These are phyloP conservation scores for Symbiodinium pilosum DNA, from an alignment of 73 alveolate genomes.

Conservation along the genomic window DNA sequence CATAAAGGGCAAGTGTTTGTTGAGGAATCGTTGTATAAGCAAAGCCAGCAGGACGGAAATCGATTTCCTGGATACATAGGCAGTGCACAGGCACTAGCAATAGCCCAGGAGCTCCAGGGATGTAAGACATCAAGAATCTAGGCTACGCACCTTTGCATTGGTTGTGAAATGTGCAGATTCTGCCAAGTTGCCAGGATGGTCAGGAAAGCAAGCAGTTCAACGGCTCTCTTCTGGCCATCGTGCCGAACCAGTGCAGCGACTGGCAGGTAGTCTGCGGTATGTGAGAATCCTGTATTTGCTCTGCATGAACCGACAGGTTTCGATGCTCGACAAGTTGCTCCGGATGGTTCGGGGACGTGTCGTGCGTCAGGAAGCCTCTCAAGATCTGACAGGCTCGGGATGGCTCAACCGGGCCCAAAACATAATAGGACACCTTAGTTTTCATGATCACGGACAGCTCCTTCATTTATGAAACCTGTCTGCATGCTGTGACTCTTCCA, in stretches of 20 bases:
- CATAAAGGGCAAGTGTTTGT: too few relatives aligned
- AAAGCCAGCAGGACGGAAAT: too few relatives aligned
- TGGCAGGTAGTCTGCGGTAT: not conserved
- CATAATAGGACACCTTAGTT: not conserved
- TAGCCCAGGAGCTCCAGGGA: not conserved
- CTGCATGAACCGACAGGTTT: not conserved
- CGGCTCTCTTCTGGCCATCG: not conserved
- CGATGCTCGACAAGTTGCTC: conserved; percentile 16
- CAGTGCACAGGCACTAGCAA: too few relatives aligned
- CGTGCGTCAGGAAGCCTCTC: not conserved
- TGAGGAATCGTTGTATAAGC: too few relatives aligned
- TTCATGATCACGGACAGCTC: not conserved
- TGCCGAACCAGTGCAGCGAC: not conserved
- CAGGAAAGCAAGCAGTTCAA: too few relatives aligned
- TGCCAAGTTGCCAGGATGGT: too few relatives aligned
- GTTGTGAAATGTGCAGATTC: too few relatives aligned
- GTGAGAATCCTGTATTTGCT: too few relatives aligned
- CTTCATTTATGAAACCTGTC: not conserved
- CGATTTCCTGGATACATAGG: too few relatives aligned
- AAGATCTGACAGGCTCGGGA: not conserved
- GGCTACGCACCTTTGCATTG: too few relatives aligned
- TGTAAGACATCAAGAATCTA: too few relatives aligned
- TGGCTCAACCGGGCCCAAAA: too few relatives aligned
- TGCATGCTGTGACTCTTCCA: not conserved
- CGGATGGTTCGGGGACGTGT: conserved; percentile 29